A percentile compares a stretch with the other conserved stretches of the same genome.
These are phyloP conservation scores for Sphagnurus paluster DNA, from an alignment of 1,284 basidiomycete genomes.

Conservation along the genomic window DNA sequence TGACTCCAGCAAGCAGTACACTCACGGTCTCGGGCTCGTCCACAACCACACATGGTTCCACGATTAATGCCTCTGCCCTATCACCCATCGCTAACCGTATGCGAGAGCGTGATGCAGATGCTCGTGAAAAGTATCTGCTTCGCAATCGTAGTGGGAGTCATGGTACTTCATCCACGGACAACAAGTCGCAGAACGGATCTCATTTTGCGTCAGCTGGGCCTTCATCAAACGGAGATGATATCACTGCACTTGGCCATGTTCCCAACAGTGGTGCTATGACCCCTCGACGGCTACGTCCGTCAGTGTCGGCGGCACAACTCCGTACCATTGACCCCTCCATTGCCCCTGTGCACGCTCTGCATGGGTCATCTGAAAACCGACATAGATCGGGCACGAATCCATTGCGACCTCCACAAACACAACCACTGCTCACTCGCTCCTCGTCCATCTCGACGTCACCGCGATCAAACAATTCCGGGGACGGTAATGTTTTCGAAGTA, in stretches of 20 bases:
- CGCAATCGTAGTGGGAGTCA: slow-evolving; percentile 78
- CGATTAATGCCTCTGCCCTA: slow-evolving; percentile 45
- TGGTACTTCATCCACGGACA: slow-evolving; percentile 68
- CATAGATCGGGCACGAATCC: slow-evolving; percentile 72
- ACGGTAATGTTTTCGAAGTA: slow-evolving; percentile 43
- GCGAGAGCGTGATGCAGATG: slow-evolving; percentile 78
- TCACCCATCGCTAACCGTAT: slow-evolving; percentile 77
- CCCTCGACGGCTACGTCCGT: slow-evolving; percentile 66
- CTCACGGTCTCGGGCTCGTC: slow-evolving; percentile 42
- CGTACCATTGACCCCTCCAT: slow-evolving; percentile 45
- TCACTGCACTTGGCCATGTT: slow-evolving; percentile 45
- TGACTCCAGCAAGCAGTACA: slow-evolving; percentile 41
- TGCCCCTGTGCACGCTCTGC: slow-evolving; percentile 25
- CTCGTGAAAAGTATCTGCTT: slow-evolving; percentile 79
- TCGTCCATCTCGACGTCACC: slow-evolving; percentile 52
- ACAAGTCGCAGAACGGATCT: slow-evolving; percentile 57
- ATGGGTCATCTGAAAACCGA: slow-evolving; percentile 47
- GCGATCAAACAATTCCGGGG: slow-evolving; percentile 34
- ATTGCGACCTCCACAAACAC: slow-evolving; percentile 36
- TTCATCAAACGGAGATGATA: slow-evolving; percentile 53
- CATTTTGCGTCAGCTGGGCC: slow-evolving; percentile 48
- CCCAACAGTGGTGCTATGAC: slow-evolving; percentile 55
- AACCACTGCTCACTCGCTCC: slow-evolving; percentile 46
- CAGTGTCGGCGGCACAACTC: slow-evolving; percentile 74
- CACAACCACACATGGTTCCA: slow-evolving; percentile 39